These are phyloP conservation scores for Lantana camara DNA, from an alignment of 257 asterid species.

Conservation along the genomic window DNA sequence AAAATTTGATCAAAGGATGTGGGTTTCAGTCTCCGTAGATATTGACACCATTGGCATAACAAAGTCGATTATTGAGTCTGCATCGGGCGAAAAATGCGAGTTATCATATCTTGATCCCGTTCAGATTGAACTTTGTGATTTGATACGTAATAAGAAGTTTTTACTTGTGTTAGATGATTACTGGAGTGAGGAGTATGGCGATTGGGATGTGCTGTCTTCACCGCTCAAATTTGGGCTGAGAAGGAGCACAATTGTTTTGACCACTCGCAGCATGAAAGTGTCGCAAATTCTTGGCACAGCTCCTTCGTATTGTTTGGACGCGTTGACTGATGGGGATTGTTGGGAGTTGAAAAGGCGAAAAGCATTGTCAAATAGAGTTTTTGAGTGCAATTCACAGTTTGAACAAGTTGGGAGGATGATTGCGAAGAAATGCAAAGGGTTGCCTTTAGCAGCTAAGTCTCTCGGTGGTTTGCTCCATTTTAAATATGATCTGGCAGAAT, in stretches of 20 bases:
- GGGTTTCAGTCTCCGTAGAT: slow-evolving; percentile 37
- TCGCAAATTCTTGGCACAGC: slow-evolving; percentile 34
- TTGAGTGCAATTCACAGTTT: slow-evolving; percentile 7
- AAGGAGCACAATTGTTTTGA: slow-evolving; percentile 41
- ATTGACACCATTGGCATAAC: slow-evolving; percentile 34
- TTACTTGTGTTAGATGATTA: slow-evolving; percentile 44
- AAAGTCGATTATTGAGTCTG: slow-evolving; percentile 39
- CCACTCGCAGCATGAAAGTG: slow-evolving; percentile 42
- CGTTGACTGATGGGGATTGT: slow-evolving; percentile 33
- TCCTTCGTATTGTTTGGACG: slow-evolving; percentile 22
- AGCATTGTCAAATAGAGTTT: slow-evolving; percentile 15
- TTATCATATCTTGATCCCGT: slow-evolving; percentile 27
- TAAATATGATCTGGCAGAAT: slow-evolving; percentile 24
- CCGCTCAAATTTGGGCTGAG: slow-evolving; percentile 27
- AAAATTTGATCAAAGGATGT: slow-evolving; percentile 23
- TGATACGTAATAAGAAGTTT: slow-evolving; percentile 29
- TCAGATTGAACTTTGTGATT: slow-evolving; percentile 24
- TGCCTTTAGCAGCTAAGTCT: slow-evolving; percentile 42
- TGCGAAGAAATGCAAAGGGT: slow-evolving; percentile 39
- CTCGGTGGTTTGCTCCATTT: slow-evolving; percentile 41
- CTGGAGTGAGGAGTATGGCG: slow-evolving; percentile 37
- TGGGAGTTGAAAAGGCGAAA: slow-evolving; percentile 41
- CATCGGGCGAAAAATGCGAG: slow-evolving; percentile 26
- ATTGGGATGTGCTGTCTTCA: slow-evolving; percentile 35
- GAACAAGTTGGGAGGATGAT: slow-evolving; percentile 33